Base-by-base conservation (phyloP, 352 stramenopile genomes). In the Phytophthora litchii region DNA sequence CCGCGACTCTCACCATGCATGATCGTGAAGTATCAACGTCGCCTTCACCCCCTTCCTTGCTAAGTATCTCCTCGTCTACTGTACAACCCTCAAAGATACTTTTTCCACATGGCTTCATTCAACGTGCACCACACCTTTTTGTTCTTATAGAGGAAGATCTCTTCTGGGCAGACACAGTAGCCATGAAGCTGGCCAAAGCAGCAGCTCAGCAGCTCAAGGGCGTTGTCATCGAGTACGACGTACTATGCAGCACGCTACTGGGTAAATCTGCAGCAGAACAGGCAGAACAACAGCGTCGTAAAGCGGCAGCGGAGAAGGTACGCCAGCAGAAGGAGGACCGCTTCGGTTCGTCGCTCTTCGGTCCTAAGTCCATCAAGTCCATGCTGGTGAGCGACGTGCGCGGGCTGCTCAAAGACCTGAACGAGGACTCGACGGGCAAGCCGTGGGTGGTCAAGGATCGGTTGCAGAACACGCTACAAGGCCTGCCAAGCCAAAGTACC, bases 181-280 rank as follows among this genome's bases (percentile, higher is more conserved):
- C 5, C 49, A 88, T 76, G 74, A 91, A 89, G 68, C 72, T 91
- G 34, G 82, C 82, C n/a, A 80, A 80, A 54, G 79, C 82, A 0
- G 79, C 82, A 19, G 45, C 69, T 42, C 83, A 86, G 68, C 74
- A 88, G 65, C 73, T 92, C 67, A 92, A 90, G 64, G 83, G 64
- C 52, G 76, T 92, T 19, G 64, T 92, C 43, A 56, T 92, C 67
- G 83, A 89, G 69, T 92, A 90, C 54, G 83, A 92, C 46, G 83
- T 86, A 50, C 62, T 92, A 36, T 92, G 80, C 67, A 80, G 78
- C 64, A 88, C 83, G 36, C 66, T 89, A 37, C 54, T 91, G 44
- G 82, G 80, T 1, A 70, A 66, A 13, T 79, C 67, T n/a, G 54
- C 54, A 3, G 53, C 57, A 0, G 66, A 80, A 42, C 68, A 84